Evolutionary conservation across 1,139 yeast genomes (phyloP), one percentile per base, ranked within the genome.

Genomic region (Candida tropicalis): DNA sequence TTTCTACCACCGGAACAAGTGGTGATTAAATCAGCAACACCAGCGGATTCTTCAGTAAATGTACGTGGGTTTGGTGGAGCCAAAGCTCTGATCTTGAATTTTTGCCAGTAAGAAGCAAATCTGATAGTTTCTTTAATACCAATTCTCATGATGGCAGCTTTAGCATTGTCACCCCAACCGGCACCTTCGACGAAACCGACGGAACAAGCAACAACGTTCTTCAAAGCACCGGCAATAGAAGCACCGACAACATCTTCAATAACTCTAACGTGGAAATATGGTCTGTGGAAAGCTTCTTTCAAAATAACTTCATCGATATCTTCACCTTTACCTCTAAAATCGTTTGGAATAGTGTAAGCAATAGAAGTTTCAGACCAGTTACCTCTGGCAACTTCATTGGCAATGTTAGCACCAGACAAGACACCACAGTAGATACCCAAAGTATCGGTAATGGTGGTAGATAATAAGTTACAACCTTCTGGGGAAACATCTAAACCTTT

Each of bases 101-200:
- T 80, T 54, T 70, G 53, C 61, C 69, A 70, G 62, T 71, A 70
- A 11, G 70, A 64, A 15, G 77, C 74, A 57, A 73, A 73, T 52
- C 63, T 69, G 63, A 89, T 85, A 69, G 84, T 88, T 71, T 91
- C 98, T 58, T 84, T 76, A 46, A 91, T 68, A 40, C 98, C 98
- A 54, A 95, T 83, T 72, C 98, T 82, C 91, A 90, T 89, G 57
- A 91, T 81, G 40, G 97, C 97, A 40, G 97, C 87, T 68, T 90
- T 88, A 54, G 98, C 97, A 62, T 91, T 91, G 70, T 89, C 96
- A 63, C 98, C 98, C 97, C 98, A 91, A 45, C 96, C 96, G 49
- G 86, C 78, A 55, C 97, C 97, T 68, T 88, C 96, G 49, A 90
- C 97, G 62, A 90, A 87, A 42, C 97, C 98, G 44, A 95, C 96